These are phyloP conservation scores for Takakia lepidozioides DNA, from an alignment of 225 moss, liverwort and hornwort species.

Conservation along the genomic window DNA sequence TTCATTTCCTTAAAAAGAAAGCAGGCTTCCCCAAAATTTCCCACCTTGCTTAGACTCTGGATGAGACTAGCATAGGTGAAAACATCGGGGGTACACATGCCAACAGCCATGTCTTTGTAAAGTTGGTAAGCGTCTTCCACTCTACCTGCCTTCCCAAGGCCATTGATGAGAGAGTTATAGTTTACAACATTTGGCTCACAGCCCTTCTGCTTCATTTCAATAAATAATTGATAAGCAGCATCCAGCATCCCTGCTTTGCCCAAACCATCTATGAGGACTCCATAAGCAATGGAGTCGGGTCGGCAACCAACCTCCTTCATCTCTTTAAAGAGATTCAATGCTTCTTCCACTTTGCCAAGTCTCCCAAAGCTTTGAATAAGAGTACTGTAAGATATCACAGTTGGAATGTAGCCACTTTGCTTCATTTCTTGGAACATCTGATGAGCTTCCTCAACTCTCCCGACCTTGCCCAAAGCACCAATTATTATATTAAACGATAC, in stretches of 20 bases:
- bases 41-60: conserved; percentile 8
- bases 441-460: conserved; percentile 6
- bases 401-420: background rate
- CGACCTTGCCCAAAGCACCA: conserved; percentile 6
- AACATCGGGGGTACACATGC: conserved; percentile 1
- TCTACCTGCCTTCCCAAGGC: conserved; percentile 11
- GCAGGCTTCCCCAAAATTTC: conserved; percentile 7
- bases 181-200: conserved; percentile 9
- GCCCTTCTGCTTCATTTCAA: conserved; percentile 5
- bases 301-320: conserved; percentile 7
- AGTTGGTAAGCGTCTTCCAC: conserved; percentile 8
- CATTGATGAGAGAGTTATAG: conserved; percentile 10
- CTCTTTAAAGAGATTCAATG: conserved; percentile 4
- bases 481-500: conserved; percentile 7
- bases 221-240: conserved; percentile 4
- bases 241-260: conserved; percentile 10
- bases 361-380: conserved; percentile 9
- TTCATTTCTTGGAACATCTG: conserved; percentile 6
- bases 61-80: conserved; percentile 11
- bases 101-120: background rate
- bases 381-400: conserved; percentile 5
- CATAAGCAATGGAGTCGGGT: conserved; percentile 11
- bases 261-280: conserved; percentile 9
- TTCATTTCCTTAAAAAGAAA: conserved; percentile 7
- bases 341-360: conserved; percentile 8